Base-by-base conservation (phyloP, 2,329 filamentous ascomycete species). In the Pezicula rhizophila region DNA sequence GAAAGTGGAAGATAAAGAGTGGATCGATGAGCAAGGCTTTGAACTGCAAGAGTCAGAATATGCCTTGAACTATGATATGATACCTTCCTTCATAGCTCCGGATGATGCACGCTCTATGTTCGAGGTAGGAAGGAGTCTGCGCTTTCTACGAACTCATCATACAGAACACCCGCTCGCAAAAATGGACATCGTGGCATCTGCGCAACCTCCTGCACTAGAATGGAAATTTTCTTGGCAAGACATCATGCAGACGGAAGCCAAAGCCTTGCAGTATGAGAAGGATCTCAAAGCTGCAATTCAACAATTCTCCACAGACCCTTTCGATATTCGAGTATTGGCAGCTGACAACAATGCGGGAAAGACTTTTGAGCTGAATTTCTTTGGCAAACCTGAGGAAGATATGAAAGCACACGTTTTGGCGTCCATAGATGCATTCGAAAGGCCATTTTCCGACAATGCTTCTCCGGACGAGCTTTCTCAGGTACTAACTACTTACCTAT, bases 171-270 rank as follows among this genome's bases (percentile, higher is more conserved):
- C 84, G 0, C 69, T 93, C 38, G 77, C 80, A 12, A 73, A 73
- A 38, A 60, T 71, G n/a, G 70, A 72, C 23, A 68, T 76, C 5
- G 64, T 80, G 5, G 57, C 62, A 8, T 63, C 68, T 11, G 70
- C 72, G 10, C 65, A 70, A 6, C 77, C 82, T 11, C 84, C 86
- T 2, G 64, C 66, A 12, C 69, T 88, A 2, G 70, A 78, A 34
- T 91, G 86, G 84, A 76, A 79, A 5, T 89, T 87, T 57, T 79
- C 79, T 28, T 93, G 88, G 88, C 69, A 77, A 42, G 76, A 82
- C 23, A 83, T 92, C 44, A 71, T 82, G 38, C 63, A 70, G 11
- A 71, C 89, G n/a, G 82, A 89, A 56, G 64, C 65, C 2, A 80
- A 77, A 45, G 83, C 85, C 3, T 64, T 67, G 12, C 62, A 68